phyloP scores from a whole-genome alignment of 2,329 filamentous ascomycete genomes.

The Alternaria gansuensis region DNA sequence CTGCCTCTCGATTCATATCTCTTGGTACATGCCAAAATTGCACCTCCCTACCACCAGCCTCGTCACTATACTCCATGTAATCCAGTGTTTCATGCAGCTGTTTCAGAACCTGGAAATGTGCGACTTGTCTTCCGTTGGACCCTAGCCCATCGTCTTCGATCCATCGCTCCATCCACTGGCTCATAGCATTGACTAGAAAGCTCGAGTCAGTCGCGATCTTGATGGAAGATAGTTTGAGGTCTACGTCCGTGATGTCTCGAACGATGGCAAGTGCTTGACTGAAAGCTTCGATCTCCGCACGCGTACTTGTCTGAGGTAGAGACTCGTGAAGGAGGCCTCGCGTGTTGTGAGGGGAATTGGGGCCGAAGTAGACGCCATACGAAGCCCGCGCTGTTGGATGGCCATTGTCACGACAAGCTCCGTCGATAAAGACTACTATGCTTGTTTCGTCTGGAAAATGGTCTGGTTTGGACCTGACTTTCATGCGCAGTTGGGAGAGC shows the following conservation, averaged over 20 bases:
- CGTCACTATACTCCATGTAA: conserved; percentile 20
- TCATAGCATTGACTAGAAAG: conserved; percentile 48
- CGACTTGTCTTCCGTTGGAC: conserved; percentile 32
- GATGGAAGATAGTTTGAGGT: conserved; percentile 12
- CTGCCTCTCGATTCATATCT: conserved; percentile 30
- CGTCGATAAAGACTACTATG: conserved; percentile 35
- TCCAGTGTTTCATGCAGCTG: conserved; percentile 28
- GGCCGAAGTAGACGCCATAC: neutral
- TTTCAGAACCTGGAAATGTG: conserved; percentile 36
- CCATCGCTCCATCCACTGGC: conserved; percentile 47
- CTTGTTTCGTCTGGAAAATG: neutral
- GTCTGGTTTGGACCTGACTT: neutral
- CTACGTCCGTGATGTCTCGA: conserved; percentile 11
- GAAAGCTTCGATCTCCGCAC: conserved; percentile 27
- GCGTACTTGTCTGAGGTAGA: neutral
- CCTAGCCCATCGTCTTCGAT: conserved; percentile 41
- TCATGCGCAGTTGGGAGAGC: conserved; percentile 16
- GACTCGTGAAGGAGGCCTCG: neutral
- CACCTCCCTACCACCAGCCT: conserved; percentile 23
- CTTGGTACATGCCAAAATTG: conserved; percentile 41
- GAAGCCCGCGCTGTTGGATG: neutral
- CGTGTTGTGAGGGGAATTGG: neutral
- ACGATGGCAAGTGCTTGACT: conserved; percentile 13
- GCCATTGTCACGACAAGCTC: conserved; percentile 35
- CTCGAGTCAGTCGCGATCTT: conserved; percentile 44